A percentile compares a stretch with the other conserved stretches of the same genome.
phyloP scores from a whole-genome alignment of 2,329 filamentous ascomycete species.

The Diaporthe helianthi region DNA sequence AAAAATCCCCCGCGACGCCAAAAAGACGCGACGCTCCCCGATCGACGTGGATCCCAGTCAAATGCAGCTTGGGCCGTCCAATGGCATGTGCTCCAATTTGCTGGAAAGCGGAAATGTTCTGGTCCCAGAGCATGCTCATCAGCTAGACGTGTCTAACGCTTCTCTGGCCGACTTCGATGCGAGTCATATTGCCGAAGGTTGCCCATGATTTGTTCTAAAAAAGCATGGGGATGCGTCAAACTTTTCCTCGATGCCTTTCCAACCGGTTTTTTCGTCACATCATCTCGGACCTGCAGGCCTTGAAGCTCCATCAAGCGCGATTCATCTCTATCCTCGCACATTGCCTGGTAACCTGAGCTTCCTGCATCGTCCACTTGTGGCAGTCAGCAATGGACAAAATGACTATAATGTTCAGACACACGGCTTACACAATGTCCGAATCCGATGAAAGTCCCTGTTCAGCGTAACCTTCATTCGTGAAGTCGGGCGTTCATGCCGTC shows the following conservation, averaged over 20 bases:
- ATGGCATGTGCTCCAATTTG: slow-evolving; percentile 17
- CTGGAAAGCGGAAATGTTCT: background rate
- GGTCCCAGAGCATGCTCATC: background rate
- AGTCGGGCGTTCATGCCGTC: slow-evolving; percentile 5
- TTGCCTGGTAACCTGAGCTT: background rate
- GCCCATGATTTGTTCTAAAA: slow-evolving; percentile 21
- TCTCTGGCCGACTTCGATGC: background rate
- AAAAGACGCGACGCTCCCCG: slow-evolving; percentile 24
- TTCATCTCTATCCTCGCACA: slow-evolving; percentile 17
- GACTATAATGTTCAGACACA: background rate
- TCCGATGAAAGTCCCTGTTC: background rate
- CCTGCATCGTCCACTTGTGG: slow-evolving; percentile 6
- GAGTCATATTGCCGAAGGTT: slow-evolving; percentile 25
- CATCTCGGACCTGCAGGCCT: slow-evolving; percentile 26
- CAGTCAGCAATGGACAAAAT: background rate
- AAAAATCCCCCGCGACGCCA: slow-evolving; percentile 30
- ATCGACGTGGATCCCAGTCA: slow-evolving; percentile 32
- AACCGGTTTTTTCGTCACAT: slow-evolving; percentile 27
- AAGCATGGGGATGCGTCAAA: slow-evolving; percentile 19
- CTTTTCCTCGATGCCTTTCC: slow-evolving; percentile 14
- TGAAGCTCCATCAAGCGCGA: slow-evolving; percentile 21
- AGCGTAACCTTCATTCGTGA: background rate
- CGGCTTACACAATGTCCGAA: background rate
- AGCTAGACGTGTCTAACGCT: background rate
- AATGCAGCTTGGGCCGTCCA: slow-evolving; percentile 21